Evolutionary conservation across 306 rosid species (phyloP).

Genomic region (Acacia melanoxylon): DNA sequence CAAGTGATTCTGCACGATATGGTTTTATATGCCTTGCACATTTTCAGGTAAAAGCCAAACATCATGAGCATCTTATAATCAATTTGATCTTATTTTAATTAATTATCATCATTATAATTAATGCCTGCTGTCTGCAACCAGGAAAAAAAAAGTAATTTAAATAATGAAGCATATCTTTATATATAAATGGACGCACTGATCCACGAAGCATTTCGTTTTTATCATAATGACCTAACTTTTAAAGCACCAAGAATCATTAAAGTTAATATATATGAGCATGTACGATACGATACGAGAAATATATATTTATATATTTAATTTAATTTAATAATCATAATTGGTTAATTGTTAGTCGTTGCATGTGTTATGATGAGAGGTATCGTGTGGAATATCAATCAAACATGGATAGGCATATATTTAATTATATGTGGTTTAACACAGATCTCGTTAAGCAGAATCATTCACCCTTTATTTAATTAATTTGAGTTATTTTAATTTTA

Average conservation of each 20-base stretch:
- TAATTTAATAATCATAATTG: not conserved
- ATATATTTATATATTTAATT: not conserved
- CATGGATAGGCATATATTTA: not conserved
- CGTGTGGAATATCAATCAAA: not conserved
- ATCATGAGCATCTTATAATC: slow-evolving; percentile 23
- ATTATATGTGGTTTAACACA: not conserved
- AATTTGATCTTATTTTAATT: not conserved
- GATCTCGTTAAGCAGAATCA: not conserved
- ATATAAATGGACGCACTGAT: not conserved
- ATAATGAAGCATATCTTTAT: not conserved
- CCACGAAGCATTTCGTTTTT: not conserved
- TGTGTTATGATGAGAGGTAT: slow-evolving; percentile 14
- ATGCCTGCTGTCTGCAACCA: not conserved
- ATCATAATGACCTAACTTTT: not conserved
- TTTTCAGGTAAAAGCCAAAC: slow-evolving; percentile 34
- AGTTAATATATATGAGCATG: not conserved
- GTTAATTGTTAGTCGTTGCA: not conserved
- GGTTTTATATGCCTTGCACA: slow-evolving; percentile 14
- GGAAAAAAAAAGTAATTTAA: not conserved
- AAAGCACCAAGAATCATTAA: not conserved
- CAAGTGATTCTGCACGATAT: slow-evolving; percentile 22
- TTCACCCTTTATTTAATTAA: not conserved
- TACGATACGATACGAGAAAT: not conserved
- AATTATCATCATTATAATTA: not conserved
- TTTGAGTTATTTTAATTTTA: not conserved